Percentiles rank a stretch among this genome's conserved stretches.
Evolutionary conservation across 23 red algal genomes (phyloP).

Genomic region (Chondrus crispus): DNA sequence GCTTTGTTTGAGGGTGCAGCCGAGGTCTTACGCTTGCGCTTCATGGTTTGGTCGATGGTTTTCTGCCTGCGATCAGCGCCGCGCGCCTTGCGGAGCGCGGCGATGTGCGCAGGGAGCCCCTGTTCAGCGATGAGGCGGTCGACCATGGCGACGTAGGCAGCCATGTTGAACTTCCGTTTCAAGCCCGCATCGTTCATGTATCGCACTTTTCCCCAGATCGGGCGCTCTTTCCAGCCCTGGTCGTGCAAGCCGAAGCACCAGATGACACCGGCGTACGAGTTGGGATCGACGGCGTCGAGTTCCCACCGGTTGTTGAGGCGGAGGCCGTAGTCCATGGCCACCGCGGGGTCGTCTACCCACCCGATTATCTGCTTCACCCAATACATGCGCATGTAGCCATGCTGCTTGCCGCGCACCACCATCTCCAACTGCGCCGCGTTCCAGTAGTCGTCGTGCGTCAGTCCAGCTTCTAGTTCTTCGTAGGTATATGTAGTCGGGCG

Average conservation of each 20-base stretch:
- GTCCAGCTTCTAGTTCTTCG: constrained; percentile 74
- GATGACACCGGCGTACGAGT: constrained; percentile 81
- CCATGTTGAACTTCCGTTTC: constrained; percentile 90
- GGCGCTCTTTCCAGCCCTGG: constrained; percentile 81
- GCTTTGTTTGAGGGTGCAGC: background rate
- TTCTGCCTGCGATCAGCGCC: background rate
- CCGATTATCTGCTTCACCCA: constrained; percentile 97
- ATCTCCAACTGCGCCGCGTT: constrained; percentile 93
- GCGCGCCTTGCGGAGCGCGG: constrained; percentile 2
- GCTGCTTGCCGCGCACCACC: constrained; percentile 84
- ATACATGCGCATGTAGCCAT: constrained; percentile 97
- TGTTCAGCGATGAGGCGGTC: constrained; percentile 23
- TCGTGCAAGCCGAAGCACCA: constrained; percentile 97
- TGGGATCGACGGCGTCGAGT: constrained; percentile 90
- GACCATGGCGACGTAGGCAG: constrained; percentile 57
- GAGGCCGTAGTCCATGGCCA: constrained; percentile 67
- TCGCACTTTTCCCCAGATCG: constrained; percentile 90
- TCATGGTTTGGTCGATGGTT: constrained; percentile 15
- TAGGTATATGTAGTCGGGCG: constrained; percentile 63
- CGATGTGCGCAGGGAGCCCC: constrained; percentile 46
- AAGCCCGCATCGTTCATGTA: constrained; percentile 90
- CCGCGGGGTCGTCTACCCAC: constrained; percentile 68
- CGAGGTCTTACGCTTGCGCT: background rate
- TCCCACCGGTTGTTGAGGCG: constrained; percentile 92
- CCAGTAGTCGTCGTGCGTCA: constrained; percentile 84